Conservation (phyloP, 1,139 yeast genomes). For the Lodderomyces margitis region DNA sequence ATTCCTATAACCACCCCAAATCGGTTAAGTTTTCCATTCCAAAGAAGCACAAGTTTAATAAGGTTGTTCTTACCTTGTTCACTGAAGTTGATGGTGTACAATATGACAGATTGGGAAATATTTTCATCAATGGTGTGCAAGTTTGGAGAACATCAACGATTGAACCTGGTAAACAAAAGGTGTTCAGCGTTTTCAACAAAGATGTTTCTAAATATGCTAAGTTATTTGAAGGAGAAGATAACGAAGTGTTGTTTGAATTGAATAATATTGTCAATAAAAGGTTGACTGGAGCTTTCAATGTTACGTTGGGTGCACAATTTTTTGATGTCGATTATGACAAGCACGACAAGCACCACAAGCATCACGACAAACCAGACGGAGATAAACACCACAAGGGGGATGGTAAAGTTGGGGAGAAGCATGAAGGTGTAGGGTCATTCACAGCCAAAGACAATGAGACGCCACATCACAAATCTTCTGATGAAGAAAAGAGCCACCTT, state of each 20-base stretch:
- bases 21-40: conserved; percentile 28
- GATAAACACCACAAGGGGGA: conserved; percentile 1
- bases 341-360: conserved; percentile 6
- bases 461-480: neutral
- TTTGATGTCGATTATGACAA: conserved; percentile 23
- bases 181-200: conserved; percentile 51
- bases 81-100: conserved; percentile 67
- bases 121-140: conserved; percentile 63
- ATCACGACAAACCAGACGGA: conserved; percentile 5
- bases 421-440: neutral
- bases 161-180: conserved; percentile 60
- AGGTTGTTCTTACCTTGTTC: conserved; percentile 58
- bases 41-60: conserved; percentile 44
- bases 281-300: conserved; percentile 61
- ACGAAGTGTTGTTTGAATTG: conserved; percentile 50
- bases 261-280: conserved; percentile 61
- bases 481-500: no score
- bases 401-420: conserved; percentile 3
- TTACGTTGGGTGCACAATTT: conserved; percentile 52
- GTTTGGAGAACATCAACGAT: conserved; percentile 86
- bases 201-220: conserved; percentile 61
- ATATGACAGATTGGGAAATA: conserved; percentile 72
- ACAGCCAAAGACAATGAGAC: neutral
- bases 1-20: conserved; percentile 38
- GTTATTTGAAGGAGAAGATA: conserved; percentile 44